Base-by-base conservation (phyloP, 2,329 filamentous ascomycete species). In the Cylindrodendrum hubeiense region DNA sequence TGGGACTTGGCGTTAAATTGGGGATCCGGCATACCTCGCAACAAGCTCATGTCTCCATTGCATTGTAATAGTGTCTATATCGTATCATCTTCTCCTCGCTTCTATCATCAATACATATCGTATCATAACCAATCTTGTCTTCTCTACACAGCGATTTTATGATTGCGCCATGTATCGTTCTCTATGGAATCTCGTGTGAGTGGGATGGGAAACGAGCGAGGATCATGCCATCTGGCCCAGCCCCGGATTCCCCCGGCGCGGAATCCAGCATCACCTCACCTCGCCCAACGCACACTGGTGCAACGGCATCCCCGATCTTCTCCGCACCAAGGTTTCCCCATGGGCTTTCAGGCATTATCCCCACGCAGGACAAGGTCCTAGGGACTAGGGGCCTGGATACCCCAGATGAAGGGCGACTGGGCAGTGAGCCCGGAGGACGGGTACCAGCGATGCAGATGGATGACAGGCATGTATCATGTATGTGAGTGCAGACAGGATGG, bases 21-120 rank as follows among this genome's bases (percentile, higher is more conserved):
- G 49, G 41, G 49, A 54, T 58, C 50, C 53, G 60, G 26, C 47
- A 46, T 47, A 47, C 22, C 46, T 46, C 41, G 47, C 33, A 58
- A 49, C 55, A 53, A 47, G 55, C 34, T 49, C 60, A 44, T 52
- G 60, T 41, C 47, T 37, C 47, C 56, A 44, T 39, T 50, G 37
- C 52, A 59, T 58, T 63, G 49, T 63, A 63, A 63, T 63, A 58
- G 39, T 43, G 54, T 54, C 28, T 41, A 60, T 43, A 44, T 52
- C 30, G 24, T 37, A n/a, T 44, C 17, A 34, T 47, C 26, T 52
- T 57, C 19, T 47, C 37, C 28, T 22, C 6, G 22, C 26, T 41
- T 47, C 22, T 53, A 33, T 52, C 17, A 21, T 54, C 37, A 43
- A 52, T 47, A 41, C 37, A 58, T 56, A 56, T 19, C 15, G 44